phyloP scores from a whole-genome alignment of 202 grass and related monocot genomes.

The Carex sylvatica region DNA sequence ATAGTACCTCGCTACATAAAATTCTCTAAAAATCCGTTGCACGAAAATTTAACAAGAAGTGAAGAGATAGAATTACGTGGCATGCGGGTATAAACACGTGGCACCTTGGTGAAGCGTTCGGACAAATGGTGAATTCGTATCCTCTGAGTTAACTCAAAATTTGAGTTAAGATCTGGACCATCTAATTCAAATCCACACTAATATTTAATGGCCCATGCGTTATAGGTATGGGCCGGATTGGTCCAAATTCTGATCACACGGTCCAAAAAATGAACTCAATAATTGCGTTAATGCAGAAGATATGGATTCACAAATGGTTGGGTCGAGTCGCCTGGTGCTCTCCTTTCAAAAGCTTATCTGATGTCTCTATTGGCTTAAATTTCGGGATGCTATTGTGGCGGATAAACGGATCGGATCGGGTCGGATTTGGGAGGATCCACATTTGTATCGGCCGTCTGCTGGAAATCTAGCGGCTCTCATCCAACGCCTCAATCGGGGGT shows the following conservation, averaged over 20 bases:
- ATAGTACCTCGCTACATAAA: background rate
- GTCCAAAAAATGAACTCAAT: too few species aligned
- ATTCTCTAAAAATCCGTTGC: background rate
- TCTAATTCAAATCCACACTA: too few species aligned
- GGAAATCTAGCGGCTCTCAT: constrained; percentile 28
- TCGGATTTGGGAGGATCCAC: background rate
- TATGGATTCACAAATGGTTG: too few species aligned
- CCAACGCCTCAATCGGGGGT: too few species aligned
- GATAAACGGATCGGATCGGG: background rate
- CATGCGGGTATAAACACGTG: constrained; percentile 12
- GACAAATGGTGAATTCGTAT: background rate
- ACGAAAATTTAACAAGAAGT: background rate
- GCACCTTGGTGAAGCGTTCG: constrained; percentile 33
- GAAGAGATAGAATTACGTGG: constrained; percentile 29
- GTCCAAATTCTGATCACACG: too few species aligned
- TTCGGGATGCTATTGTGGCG: background rate
- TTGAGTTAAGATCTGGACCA: too few species aligned
- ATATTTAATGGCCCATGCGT: too few species aligned
- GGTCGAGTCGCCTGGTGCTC: background rate
- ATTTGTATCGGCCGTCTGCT: background rate
- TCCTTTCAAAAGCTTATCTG: background rate
- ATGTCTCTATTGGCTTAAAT: background rate
- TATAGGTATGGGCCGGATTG: too few species aligned
- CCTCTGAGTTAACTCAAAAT: too few species aligned
- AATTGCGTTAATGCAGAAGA: too few species aligned